Evolutionary conservation across 1,284 basidiomycete genomes (phyloP).

Genomic region (Leccinum solheimii): DNA sequence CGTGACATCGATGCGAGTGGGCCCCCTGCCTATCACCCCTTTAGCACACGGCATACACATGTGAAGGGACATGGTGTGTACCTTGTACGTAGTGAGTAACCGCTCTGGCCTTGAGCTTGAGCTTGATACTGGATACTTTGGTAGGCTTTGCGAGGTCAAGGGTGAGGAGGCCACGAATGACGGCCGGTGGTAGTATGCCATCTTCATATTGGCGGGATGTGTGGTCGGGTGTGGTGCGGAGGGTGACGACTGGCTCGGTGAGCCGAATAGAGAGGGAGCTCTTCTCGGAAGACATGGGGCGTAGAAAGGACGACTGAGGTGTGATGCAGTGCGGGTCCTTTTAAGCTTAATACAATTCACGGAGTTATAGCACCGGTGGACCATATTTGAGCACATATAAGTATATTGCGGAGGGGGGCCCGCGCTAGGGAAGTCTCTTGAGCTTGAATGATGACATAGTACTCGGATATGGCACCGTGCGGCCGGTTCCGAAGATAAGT

Average conservation of each 20-base stretch:
- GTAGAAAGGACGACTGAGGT: background rate
- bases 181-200: slow-evolving; percentile 64
- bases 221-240: slow-evolving; percentile 48
- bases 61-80: slow-evolving; percentile 31
- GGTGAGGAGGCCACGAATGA: slow-evolving; percentile 86
- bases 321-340: background rate
- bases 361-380: background rate
- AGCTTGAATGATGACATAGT: background rate
- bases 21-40: slow-evolving; percentile 64
- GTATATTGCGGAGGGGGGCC: background rate
- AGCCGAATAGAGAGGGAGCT: slow-evolving; percentile 64
- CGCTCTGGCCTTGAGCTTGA: slow-evolving; percentile 75
- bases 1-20: slow-evolving; percentile 73
- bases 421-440: background rate
- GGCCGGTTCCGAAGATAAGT: background rate
- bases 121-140: slow-evolving; percentile 82
- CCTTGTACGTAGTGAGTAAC: slow-evolving; percentile 82
- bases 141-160: slow-evolving; percentile 82
- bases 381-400: too few relatives aligned
- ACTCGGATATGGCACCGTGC: background rate
- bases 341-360: slow-evolving; percentile 3
- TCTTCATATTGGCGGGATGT: slow-evolving; percentile 43
- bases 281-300: slow-evolving; percentile 23
- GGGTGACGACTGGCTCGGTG: slow-evolving; percentile 81
- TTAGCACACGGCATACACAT: slow-evolving; percentile 8